These are phyloP conservation scores for Sarocladium kiliense DNA, from an alignment of 2,329 filamentous ascomycete species.

Conservation along the genomic window DNA sequence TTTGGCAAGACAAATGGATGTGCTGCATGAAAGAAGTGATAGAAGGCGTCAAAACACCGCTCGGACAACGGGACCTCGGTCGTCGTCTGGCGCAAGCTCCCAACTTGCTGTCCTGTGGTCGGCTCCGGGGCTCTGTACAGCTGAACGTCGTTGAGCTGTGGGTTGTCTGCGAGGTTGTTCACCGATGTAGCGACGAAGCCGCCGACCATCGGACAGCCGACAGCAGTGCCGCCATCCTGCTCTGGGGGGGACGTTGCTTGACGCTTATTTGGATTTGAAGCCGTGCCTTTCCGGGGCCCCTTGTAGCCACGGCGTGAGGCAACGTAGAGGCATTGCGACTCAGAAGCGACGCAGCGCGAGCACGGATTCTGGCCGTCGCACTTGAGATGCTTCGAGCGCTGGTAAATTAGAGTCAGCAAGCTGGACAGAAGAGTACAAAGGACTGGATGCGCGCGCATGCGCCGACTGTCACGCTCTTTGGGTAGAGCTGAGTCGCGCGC, in stretches of 20 bases:
- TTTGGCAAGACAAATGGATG: slow-evolving; percentile 56
- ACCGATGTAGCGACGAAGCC: background rate
- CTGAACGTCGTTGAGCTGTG: background rate
- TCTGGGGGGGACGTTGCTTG: slow-evolving; percentile 38
- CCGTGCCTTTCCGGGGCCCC: slow-evolving; percentile 39
- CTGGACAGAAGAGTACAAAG: background rate
- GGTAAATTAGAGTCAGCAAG: slow-evolving; percentile 6
- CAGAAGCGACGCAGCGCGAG: slow-evolving; percentile 56
- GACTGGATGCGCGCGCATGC: background rate
- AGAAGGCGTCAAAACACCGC: slow-evolving; percentile 53
- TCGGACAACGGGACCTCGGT: slow-evolving; percentile 35
- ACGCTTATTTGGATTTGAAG: slow-evolving; percentile 43
- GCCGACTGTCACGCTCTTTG: background rate
- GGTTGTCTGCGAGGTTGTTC: background rate
- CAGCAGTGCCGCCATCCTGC: background rate
- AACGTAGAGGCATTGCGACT: slow-evolving; percentile 63
- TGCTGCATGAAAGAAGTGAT: slow-evolving; percentile 50
- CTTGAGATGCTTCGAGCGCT: slow-evolving; percentile 66
- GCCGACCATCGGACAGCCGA: slow-evolving; percentile 35
- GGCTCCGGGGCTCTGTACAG: background rate
- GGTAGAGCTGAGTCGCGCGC: background rate
- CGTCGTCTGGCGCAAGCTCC: background rate
- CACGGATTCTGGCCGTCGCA: slow-evolving; percentile 70
- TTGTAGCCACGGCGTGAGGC: slow-evolving; percentile 73
- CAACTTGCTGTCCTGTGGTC: background rate